Evolutionary conservation across 2,329 filamentous ascomycete genomes (phyloP), one percentile per base, ranked within the genome.

Genomic region (Fusarium burgessii): DNA sequence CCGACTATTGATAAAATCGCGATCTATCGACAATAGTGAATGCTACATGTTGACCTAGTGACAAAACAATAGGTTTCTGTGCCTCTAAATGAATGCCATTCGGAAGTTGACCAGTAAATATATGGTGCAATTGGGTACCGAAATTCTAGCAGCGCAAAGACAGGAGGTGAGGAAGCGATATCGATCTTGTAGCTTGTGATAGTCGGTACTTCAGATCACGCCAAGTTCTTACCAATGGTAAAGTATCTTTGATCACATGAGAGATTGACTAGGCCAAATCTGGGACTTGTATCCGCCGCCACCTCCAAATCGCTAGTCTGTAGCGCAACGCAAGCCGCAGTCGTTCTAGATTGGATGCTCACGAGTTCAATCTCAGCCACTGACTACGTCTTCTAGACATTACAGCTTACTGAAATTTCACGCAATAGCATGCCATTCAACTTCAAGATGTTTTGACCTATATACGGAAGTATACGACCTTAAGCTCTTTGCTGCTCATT

Each of bases 131-230:
- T 50, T 5, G 47, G 12, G 10, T 15, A 50, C 20, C 20, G 18
- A 5, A 15, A 20, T 23, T 23, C n/a, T 11, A 49, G n/a, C 35
- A 35, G 32, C 20, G 20, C 20, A 36, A 14, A 18, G 17, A n/a
- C 17, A n/a, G 17, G 23, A 27, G 17, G 12, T 40, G 33, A 51
- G 23, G 18, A 10, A 5, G 5, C 12, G 7, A 27, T 20, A 12
- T n/a, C n/a, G 23, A 15, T 6, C 12, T n/a, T 15, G 2, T 17
- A 7, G 18, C 23, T 5, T 5, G n/a, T 27, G 33, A 17, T 51
- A 11, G 5, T 27, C 1, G 13, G 13, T 27, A 27, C 49, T 40
- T 40, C 3, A 0, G n/a, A 3, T 9, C 1, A 8, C 0, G 4
- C 12, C 2, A 5, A 25, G 17, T 10, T 51, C 14, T 3, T 7